Percentiles rank a stretch among this genome's conserved stretches.
phyloP scores from a whole-genome alignment of 75 land plant species.

The Cupressus sempervirens region DNA sequence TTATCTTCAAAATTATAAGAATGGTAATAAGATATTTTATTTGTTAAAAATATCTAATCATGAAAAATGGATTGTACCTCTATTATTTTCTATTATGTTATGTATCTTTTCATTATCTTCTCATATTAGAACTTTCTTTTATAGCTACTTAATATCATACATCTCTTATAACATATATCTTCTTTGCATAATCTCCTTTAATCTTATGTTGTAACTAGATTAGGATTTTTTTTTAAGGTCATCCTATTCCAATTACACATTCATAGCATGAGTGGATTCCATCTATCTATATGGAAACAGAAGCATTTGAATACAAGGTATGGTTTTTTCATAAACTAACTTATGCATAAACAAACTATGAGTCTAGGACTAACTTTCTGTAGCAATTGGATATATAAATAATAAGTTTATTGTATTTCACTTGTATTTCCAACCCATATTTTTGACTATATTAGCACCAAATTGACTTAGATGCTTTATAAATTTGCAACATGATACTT shows the following conservation, averaged over 20 bases:
- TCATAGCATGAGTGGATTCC: constrained; percentile 75
- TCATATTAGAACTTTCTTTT: too few species aligned
- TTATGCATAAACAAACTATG: background rate
- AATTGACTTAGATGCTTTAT: background rate
- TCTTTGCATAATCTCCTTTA: too few species aligned
- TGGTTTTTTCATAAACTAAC: background rate
- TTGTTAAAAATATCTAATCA: too few species aligned
- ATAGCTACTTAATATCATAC: too few species aligned
- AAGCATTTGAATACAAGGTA: constrained; percentile 20
- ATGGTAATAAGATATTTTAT: too few species aligned
- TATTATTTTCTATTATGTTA: too few species aligned
- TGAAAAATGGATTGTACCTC: too few species aligned
- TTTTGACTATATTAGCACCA: background rate
- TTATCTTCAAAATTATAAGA: too few species aligned
- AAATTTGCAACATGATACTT: background rate
- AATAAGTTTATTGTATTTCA: background rate
- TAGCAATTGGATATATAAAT: background rate
- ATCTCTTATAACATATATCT: too few species aligned
- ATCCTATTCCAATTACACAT: constrained; percentile 70
- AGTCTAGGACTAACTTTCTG: background rate
- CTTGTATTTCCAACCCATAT: background rate
- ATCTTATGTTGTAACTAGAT: too few species aligned
- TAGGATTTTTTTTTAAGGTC: constrained; percentile 38
- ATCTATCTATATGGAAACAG: constrained; percentile 18
- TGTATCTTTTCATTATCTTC: too few species aligned